Evolutionary conservation across 805 yeast species (phyloP), one percentile per base, ranked within the genome.

Genomic region (Tetrapisispora phaffii): DNA sequence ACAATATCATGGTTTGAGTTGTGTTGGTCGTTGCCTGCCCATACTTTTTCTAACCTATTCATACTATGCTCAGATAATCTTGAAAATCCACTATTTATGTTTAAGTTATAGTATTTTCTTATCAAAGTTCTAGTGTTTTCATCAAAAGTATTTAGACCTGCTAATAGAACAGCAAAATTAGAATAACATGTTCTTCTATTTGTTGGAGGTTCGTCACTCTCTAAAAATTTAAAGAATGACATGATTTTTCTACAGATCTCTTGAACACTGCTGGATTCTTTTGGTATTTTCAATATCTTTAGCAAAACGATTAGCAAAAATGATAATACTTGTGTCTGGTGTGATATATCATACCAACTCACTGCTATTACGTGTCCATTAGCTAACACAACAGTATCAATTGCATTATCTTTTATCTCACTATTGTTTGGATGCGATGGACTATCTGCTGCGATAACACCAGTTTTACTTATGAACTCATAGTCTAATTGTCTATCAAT

Each of bases 261-360:
- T 44, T 63, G 68, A 16, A 63, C 52, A 2, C 57, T 55, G 6
- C 49, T 55, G 0, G 66, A 62, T 44, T 58, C 60, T 44, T 58
- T 62, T 16, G 66, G 64, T 15, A 63, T 49, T 24, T 66, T 64
- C 21, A 63, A 45, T 15, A 63, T 47, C 41, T 62, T 63, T 36
- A 62, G 47, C 22, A 62, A 42, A 10, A 62, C 66, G 29, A 62
- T 62, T 10, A 63, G 41, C 21, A 62, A 46, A 38, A 62, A 62
- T 0, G 67, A 63, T 13, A 63, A 49, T 1, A 60, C 68, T 50
- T 63, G 68, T 1, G 66, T 60, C 44, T 63, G 68, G 47, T 63
- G 68, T 4, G 68, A 62, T 15, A 63, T 63, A 44, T 63, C 68
- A 47, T 63, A 63, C 68, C 68, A 63, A 43, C 67, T 62, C 8